Evolutionary conservation across 2,329 filamentous ascomycete species (phyloP), one percentile per base, ranked within the genome.

Genomic region (Neospermospora avenae): DNA sequence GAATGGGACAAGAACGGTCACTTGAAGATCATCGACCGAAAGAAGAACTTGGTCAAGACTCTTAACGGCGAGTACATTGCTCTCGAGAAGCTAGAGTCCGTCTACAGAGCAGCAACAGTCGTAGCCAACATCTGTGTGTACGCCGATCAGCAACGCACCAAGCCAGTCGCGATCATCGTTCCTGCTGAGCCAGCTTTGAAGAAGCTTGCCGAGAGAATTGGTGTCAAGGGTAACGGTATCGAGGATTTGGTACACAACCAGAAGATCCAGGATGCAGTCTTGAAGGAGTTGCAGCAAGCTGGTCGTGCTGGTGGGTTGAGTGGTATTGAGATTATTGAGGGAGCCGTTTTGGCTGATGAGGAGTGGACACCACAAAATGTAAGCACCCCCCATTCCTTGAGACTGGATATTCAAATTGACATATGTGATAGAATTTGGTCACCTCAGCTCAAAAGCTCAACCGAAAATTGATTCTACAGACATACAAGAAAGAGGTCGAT

Each of bases 21-120:
- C 69, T 77, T 93, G 61, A 83, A 81, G 66, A 86, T 93, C 73
- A 90, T 93, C 70, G 90, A 93, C 75, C 88, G 90, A 73, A 93
- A 93, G 86, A 93, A 93, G 85, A 93, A 93, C 76, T 76, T 95
- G 66, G 90, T 97, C 75, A 98, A 98, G 85, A 93, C 95, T 63
- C 84, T 91, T 65, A 91, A 92, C 63, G 93, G 93, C 67, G 93
- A 98, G 80, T 98, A 98, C 77, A 96, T 98, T 74, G 95, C 93
- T 22, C 84, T 99, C 3, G 93, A 98, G 80, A 97, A 93, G 80
- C 86, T 98, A 61, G 93, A 98, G 78, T 89, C 93, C 3, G 82
- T 96, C 57, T 98, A 97, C 78, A 88, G 93, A 63, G 87, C 90
- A 48, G 84, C 84, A 10, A 82, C 85, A n/a, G 84, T 89, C 10